Conservation (phyloP, 768 basidiomycete genomes). For the Multifurca ochricompacta region DNA sequence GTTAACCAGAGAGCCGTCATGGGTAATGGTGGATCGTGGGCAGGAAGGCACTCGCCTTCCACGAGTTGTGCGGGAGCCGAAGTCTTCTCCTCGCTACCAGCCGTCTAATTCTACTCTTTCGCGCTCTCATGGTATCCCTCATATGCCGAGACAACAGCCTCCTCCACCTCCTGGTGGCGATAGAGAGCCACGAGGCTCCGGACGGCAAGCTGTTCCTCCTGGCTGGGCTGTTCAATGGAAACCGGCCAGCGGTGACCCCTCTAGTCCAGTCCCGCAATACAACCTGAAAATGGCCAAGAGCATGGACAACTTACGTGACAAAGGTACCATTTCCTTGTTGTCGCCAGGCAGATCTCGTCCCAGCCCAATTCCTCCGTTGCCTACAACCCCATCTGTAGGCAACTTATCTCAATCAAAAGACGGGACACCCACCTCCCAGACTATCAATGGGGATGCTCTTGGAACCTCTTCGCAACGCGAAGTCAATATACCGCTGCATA, state of each 20-base stretch:
- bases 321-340: background rate
- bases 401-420: constrained; percentile 1
- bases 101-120: constrained; percentile 9
- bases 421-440: constrained; percentile 1
- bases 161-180: constrained; percentile 17
- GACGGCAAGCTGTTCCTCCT: constrained; percentile 39
- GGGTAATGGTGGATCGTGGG: constrained; percentile 8
- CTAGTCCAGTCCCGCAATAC: constrained; percentile 11
- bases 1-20: constrained; percentile 11
- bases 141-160: constrained; percentile 19
- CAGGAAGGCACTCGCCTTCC: constrained; percentile 4
- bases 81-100: constrained; percentile 18
- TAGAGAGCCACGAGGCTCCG: constrained; percentile 20
- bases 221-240: constrained; percentile 47
- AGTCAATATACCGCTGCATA: background rate
- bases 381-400: constrained; percentile 1
- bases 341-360: constrained; percentile 9
- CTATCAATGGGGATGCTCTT: background rate
- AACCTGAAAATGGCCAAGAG: constrained; percentile 22
- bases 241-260: constrained; percentile 11
- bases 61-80: constrained; percentile 12
- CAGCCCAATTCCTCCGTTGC: constrained; percentile 12
- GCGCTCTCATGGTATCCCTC: constrained; percentile 21
- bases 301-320: constrained; percentile 21
- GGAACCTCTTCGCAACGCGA: constrained; percentile 8